phyloP scores from a whole-genome alignment of 192 early-diverging fungal genomes.

The Coemansia umbellata region DNA sequence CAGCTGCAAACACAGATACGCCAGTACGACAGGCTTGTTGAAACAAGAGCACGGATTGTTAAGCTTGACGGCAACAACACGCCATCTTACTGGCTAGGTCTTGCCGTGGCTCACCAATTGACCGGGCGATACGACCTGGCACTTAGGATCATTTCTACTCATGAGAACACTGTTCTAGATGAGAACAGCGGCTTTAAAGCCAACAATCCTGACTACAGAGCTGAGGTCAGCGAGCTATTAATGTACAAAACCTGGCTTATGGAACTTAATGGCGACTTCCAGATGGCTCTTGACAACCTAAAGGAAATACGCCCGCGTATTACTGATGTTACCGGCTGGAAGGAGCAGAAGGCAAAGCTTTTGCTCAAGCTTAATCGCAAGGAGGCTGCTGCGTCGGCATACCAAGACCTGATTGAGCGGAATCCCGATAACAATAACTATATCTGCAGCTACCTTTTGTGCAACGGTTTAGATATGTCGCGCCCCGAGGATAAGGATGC shows the following conservation, averaged over 20 bases:
- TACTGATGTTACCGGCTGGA: constrained; percentile 68
- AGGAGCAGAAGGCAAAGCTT: constrained; percentile 70
- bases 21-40: constrained; percentile 77
- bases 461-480: constrained; percentile 34
- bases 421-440: constrained; percentile 82
- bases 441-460: constrained; percentile 62
- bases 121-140: constrained; percentile 72
- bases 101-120: constrained; percentile 83
- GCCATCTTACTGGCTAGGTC: constrained; percentile 73
- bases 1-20: constrained; percentile 83
- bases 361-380: constrained; percentile 62
- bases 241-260: constrained; percentile 85
- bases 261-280: constrained; percentile 76
- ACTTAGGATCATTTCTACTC: constrained; percentile 62
- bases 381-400: constrained; percentile 71
- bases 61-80: constrained; percentile 64
- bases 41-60: constrained; percentile 66
- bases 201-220: constrained; percentile 46
- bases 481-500: constrained; percentile 27
- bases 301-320: constrained; percentile 69
- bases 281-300: constrained; percentile 74
- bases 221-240: constrained; percentile 77
- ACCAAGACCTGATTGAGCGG: constrained; percentile 67
- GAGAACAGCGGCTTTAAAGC: background rate
- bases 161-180: constrained; percentile 43